Evolutionary conservation across 192 early-diverging fungal genomes (phyloP).

Genomic region (Funneliformis mosseae): DNA sequence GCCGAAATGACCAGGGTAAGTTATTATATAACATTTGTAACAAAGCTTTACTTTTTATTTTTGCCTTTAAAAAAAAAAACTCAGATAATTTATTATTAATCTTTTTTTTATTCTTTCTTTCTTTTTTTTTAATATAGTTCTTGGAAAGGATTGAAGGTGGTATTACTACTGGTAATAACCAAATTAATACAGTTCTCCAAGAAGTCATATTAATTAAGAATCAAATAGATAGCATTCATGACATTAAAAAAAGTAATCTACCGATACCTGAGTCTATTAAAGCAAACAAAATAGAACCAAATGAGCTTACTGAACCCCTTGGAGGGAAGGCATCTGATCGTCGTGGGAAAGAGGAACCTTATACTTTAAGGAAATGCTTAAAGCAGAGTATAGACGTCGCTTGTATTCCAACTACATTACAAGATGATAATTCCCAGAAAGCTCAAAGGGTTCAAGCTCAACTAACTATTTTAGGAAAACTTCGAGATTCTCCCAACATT

Average conservation of each 20-base stretch:
- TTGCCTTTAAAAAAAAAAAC: too few species aligned
- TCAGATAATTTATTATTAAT: not conserved
- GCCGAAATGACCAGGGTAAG: not conserved
- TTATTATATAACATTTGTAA: too few species aligned
- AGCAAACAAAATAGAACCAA: not conserved
- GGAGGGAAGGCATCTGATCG: not conserved
- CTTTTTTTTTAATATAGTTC: not conserved
- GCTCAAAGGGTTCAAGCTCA: too few species aligned
- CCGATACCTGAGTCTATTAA: not conserved
- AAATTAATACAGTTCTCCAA: not conserved
- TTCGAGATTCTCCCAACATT: constrained; percentile 12
- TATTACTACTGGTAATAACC: not conserved
- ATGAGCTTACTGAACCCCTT: not conserved
- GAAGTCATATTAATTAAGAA: constrained; percentile 10
- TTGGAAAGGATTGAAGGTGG: not conserved
- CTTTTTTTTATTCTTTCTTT: not conserved
- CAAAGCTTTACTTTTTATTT: not conserved
- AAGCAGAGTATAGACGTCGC: constrained; percentile 13
- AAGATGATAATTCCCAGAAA: too few species aligned
- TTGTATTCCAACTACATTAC: not conserved
- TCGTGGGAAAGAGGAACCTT: not conserved
- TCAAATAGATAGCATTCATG: too few species aligned
- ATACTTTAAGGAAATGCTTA: not conserved
- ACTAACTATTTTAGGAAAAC: constrained; percentile 20
- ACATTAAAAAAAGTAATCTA: too few species aligned